Evolutionary conservation across 140 eudicot genomes (phyloP).

Genomic region (Cichorium intybus): DNA sequence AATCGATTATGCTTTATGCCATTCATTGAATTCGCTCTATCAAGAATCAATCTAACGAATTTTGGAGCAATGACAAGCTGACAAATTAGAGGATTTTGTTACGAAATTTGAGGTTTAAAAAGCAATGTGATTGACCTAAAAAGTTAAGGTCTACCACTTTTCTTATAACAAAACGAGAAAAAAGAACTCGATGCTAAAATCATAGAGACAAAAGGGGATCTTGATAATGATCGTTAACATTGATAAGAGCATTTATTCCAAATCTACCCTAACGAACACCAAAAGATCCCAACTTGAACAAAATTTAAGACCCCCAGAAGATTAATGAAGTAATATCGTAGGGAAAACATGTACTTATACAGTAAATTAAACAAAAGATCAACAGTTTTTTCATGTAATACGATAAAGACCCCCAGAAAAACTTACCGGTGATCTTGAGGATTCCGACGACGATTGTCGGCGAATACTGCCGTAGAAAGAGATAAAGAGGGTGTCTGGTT

Average conservation of each 20-base stretch:
- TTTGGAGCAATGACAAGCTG: background rate
- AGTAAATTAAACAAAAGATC: background rate
- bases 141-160: background rate
- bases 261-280: background rate
- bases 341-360: background rate
- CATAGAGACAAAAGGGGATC: background rate
- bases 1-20: slow-evolving; percentile 2
- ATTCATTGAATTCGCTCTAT: slow-evolving; percentile 19
- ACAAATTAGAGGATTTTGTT: background rate
- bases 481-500: background rate
- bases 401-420: background rate
- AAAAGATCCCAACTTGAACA: background rate
- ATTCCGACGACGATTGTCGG: slow-evolving; percentile 11
- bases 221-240: slow-evolving; percentile 3
- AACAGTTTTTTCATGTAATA: background rate
- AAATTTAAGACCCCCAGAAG: slow-evolving; percentile 2
- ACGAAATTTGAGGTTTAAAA: slow-evolving; percentile 2
- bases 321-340: background rate
- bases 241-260: slow-evolving; percentile 6
- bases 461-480: background rate
- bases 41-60: background rate
- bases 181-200: background rate
- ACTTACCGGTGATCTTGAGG: slow-evolving; percentile 9
- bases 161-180: background rate
- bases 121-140: background rate